Conservation (phyloP, 2,329 filamentous ascomycete species). For the Arthrobotrys iridis region DNA sequence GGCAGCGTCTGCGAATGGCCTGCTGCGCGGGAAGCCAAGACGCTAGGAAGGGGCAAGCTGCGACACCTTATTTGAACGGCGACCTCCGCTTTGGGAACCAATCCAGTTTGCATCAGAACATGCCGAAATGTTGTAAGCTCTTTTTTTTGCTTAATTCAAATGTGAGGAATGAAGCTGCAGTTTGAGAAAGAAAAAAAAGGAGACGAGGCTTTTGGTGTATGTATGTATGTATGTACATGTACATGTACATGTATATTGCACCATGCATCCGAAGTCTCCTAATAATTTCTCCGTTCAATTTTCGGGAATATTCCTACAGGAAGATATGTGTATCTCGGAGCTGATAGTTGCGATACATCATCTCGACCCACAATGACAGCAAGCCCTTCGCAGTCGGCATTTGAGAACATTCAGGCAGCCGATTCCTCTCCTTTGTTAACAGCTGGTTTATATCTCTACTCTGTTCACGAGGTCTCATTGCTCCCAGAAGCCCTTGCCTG, state of each 20-base stretch:
- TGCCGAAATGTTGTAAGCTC: slow-evolving; percentile 16
- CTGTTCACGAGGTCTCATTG: background rate
- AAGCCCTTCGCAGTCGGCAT: slow-evolving; percentile 1
- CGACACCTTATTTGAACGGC: slow-evolving; percentile 55
- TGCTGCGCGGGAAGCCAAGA: slow-evolving; percentile 48
- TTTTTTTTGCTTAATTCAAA: background rate
- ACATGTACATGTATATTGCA: slow-evolving; percentile 14
- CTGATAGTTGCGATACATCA: background rate
- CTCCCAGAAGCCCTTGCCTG: slow-evolving; percentile 47
- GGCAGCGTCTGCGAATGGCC: slow-evolving; percentile 24
- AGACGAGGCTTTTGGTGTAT: slow-evolving; percentile 11
- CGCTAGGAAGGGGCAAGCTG: slow-evolving; percentile 39
- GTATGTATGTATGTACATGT: background rate
- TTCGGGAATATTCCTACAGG: slow-evolving; percentile 25
- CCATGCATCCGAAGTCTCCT: slow-evolving; percentile 10
- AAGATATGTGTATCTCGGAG: background rate
- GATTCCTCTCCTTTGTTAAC: background rate
- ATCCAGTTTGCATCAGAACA: slow-evolving; percentile 46
- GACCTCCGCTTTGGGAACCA: slow-evolving; percentile 52
- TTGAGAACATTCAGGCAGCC: slow-evolving; percentile 7
- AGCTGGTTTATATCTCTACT: background rate
- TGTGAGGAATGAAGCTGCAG: slow-evolving; percentile 7
- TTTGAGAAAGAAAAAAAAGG: background rate
- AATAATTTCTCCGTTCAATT: slow-evolving; percentile 15
- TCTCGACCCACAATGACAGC: no score